A percentile compares a stretch with the other conserved stretches of the same genome.
Conservation (phyloP, 306 rosid genomes). For the Vigna angularis region DNA sequence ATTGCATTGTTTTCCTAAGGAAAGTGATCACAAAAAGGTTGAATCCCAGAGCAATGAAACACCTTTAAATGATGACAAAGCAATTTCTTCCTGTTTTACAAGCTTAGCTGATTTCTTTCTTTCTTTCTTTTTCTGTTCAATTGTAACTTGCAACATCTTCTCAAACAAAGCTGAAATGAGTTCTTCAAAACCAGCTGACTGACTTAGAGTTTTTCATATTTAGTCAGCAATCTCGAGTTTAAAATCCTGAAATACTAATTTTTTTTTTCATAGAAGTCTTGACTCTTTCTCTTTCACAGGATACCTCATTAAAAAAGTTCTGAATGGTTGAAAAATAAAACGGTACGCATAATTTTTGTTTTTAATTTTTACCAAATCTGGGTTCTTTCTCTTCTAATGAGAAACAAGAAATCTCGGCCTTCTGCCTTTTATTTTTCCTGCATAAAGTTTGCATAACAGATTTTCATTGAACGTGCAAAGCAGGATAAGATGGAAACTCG, state of each 20-base stretch:
- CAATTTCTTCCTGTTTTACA: conserved; percentile 40
- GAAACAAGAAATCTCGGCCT: neutral
- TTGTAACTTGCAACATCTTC: conserved; percentile 23
- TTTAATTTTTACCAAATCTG: neutral
- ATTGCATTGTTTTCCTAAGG: conserved; percentile 48
- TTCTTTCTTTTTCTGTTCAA: neutral
- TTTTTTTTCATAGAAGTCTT: too few relatives aligned
- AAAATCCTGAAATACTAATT: too few relatives aligned
- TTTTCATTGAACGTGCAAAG: conserved; percentile 52
- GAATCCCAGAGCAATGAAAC: conserved; percentile 68
- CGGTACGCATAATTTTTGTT: neutral
- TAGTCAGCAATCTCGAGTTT: too few relatives aligned
- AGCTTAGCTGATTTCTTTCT: neutral
- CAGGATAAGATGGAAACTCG: conserved; percentile 75
- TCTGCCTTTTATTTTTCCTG: conserved; percentile 21
- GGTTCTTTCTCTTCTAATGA: neutral
- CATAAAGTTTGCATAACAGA: conserved; percentile 21
- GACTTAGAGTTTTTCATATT: too few relatives aligned
- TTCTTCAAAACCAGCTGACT: neutral
- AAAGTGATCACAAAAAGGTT: conserved; percentile 46
- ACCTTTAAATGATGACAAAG: conserved; percentile 63
- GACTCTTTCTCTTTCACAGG: neutral
- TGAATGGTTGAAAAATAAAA: neutral
- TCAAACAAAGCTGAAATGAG: neutral
- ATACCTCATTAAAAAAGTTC: neutral